These are phyloP conservation scores for Poterioochromonas sp. DNA, from an alignment of 352 stramenopile species.

Conservation along the genomic window DNA sequence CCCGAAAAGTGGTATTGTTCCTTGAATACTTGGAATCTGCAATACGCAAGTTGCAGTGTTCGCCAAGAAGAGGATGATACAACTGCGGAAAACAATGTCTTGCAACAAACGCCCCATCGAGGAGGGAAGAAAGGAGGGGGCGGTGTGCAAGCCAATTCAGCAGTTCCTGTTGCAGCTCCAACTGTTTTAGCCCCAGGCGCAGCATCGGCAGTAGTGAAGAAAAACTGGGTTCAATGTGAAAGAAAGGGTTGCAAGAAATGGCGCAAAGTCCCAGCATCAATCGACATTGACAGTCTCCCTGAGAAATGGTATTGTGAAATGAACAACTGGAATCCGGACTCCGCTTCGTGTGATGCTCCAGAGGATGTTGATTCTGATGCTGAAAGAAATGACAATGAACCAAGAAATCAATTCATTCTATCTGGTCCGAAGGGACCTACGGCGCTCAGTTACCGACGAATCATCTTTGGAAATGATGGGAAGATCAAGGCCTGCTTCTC, in stretches of 20 bases:
- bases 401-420: neutral
- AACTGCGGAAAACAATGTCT: neutral
- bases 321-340: neutral
- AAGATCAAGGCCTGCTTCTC: neutral
- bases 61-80: neutral
- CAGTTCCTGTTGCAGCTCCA: neutral
- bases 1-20: slow-evolving; percentile 15
- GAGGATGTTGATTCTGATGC: slow-evolving; percentile 6
- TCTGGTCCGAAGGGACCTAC: neutral
- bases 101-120: neutral
- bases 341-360: neutral
- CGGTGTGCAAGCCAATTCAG: neutral
- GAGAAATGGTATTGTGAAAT: slow-evolving; percentile 31
- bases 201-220: neutral
- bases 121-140: neutral
- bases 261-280: neutral
- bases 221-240: slow-evolving; percentile 28
- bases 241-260: slow-evolving; percentile 28
- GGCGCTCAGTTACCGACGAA: neutral
- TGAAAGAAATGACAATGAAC: neutral
- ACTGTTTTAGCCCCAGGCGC: neutral
- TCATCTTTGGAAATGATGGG: slow-evolving; percentile 26
- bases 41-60: neutral
- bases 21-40: slow-evolving; percentile 10
- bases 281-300: neutral